Evolutionary conservation across 2,329 filamentous ascomycete genomes (phyloP).

Genomic region (Leptographium wingfieldii): DNA sequence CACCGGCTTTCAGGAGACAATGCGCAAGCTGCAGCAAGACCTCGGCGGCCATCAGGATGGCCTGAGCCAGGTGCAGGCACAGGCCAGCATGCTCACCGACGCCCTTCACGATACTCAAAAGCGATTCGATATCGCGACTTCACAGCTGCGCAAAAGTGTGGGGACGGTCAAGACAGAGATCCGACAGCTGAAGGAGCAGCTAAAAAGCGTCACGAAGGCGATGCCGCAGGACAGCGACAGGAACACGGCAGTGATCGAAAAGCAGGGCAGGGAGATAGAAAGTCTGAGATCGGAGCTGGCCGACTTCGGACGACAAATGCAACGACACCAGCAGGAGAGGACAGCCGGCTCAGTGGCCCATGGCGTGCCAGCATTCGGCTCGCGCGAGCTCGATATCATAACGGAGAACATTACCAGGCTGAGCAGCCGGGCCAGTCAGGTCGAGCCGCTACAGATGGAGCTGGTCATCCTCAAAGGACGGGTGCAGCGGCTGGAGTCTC

Average conservation of each 20-base stretch:
- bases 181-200: background rate
- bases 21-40: conserved; percentile 16
- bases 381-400: conserved; percentile 27
- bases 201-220: background rate
- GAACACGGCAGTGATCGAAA: conserved; percentile 12
- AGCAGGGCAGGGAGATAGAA: conserved; percentile 20
- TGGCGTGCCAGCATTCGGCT: conserved; percentile 12
- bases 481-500: conserved; percentile 22
- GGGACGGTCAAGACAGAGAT: background rate
- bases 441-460: conserved; percentile 29
- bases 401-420: conserved; percentile 26
- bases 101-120: background rate
- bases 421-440: conserved; percentile 23
- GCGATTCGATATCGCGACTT: background rate
- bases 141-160: background rate
- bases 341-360: background rate
- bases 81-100: background rate
- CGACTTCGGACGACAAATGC: conserved; percentile 18
- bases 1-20: conserved; percentile 18
- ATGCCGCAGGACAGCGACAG: background rate
- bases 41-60: conserved; percentile 14
- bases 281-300: conserved; percentile 22
- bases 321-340: conserved; percentile 12
- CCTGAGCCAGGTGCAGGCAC: conserved; percentile 6
- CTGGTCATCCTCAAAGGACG: conserved; percentile 26